Evolutionary conservation across 2,329 filamentous ascomycete species (phyloP), one percentile per base, ranked within the genome.

Genomic region (Ceratocystis albifundus): DNA sequence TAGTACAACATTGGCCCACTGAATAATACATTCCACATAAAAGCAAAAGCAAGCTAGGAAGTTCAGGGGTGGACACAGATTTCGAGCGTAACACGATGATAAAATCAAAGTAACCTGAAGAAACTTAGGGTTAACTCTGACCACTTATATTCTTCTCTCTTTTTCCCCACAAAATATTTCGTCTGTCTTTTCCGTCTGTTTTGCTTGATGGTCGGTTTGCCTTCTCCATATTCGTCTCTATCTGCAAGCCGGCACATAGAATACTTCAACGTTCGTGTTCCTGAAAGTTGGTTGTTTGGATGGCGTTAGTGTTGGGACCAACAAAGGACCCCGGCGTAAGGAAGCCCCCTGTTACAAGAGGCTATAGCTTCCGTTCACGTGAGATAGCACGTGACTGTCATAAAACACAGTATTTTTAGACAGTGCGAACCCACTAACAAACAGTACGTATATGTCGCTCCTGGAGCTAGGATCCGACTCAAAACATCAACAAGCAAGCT

Each of bases 401-500:
- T 20, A 57, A 22, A 22, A 15, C 53, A 59, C 55, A 59, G 55
- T 32, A 36, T 59, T n/a, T n/a, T 8, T 36, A 1, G 3, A 32
- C 55, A 32, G 55, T 59, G 53, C 30, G 4, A 32, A 32, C 17
- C 5, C 1, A 6, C 1, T 7, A 5, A 15, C 2, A 10, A 28
- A 59, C 55, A n/a, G 55, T 59, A 32, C 55, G 12, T 1, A 32
- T 59, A 10, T 36, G 6, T n/a, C 12, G 30, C 55, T 36, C 55
- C n/a, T n/a, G 20, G 28, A 17, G 15, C 48, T 25, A 12, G 10
- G 48, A 53, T 53, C 7, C 12, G 22, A n/a, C 12, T 30, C 15
- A 17, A 36, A 59, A 59, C 55, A 59, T 57, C 53, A n/a, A 57
- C 55, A 53, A 53, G 22, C 55, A 53, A 53, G 22, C 22, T n/a